phyloP scores from a whole-genome alignment of 2,329 filamentous ascomycete species.

The Penicillium sp. region DNA sequence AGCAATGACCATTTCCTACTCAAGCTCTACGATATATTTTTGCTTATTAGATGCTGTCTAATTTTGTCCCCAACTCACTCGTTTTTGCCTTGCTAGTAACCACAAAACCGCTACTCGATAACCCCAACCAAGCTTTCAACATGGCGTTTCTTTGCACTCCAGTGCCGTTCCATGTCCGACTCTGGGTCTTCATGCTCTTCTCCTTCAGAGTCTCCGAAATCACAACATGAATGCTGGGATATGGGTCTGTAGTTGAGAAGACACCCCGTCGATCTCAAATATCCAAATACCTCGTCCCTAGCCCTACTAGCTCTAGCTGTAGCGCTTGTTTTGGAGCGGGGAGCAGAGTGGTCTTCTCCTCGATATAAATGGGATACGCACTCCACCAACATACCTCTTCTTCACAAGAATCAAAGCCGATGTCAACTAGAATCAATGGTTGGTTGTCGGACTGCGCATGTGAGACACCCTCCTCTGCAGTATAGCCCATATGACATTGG shows the following conservation, averaged over 20 bases:
- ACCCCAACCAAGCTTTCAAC: background rate
- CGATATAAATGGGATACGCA: background rate
- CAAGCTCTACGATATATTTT: background rate
- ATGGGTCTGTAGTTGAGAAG: background rate
- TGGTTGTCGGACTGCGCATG: background rate
- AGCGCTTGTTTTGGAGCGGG: background rate
- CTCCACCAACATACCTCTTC: background rate
- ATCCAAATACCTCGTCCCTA: background rate
- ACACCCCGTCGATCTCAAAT: background rate
- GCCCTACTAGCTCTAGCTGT: background rate
- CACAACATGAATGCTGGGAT: no score
- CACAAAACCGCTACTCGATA: background rate
- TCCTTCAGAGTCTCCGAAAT: background rate
- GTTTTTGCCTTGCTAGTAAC: background rate
- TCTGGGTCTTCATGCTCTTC: background rate
- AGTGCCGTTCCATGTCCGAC: background rate
- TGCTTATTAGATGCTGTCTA: background rate
- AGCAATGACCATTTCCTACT: background rate
- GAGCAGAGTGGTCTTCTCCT: background rate
- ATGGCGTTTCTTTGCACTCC: background rate
- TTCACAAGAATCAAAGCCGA: background rate
- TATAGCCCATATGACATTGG: conserved; percentile 2
- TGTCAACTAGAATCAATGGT: background rate
- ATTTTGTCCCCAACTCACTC: no score
- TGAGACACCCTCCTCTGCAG: background rate